Conservation (phyloP, 345 rosid species). For the Microcos paniculata region DNA sequence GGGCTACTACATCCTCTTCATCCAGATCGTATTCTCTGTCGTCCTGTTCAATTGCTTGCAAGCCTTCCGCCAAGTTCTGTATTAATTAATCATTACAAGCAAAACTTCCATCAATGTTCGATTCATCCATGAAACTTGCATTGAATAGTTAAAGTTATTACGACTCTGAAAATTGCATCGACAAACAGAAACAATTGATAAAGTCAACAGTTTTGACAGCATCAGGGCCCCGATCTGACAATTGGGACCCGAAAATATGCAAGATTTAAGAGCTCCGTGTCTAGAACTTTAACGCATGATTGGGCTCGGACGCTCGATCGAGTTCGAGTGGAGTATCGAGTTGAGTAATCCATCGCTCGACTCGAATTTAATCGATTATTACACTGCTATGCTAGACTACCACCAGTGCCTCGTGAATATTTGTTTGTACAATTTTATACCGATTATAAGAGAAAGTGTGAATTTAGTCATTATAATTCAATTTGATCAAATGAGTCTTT, state of each 20-base stretch:
- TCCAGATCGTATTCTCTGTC: slow-evolving; percentile 36
- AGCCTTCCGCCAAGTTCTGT: slow-evolving; percentile 29
- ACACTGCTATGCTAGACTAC: too few species aligned
- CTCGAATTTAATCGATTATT: too few species aligned
- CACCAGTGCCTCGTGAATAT: too few species aligned
- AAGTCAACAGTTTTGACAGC: not conserved
- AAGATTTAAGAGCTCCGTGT: not conserved
- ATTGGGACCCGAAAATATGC: not conserved
- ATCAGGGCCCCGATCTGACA: not conserved
- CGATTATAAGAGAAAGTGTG: too few species aligned
- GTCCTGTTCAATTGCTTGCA: slow-evolving; percentile 36
- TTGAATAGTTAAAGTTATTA: not conserved
- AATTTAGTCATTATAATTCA: too few species aligned
- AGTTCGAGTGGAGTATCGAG: too few species aligned
- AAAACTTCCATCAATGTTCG: not conserved
- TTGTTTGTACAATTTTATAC: too few species aligned
- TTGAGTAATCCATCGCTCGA: too few species aligned
- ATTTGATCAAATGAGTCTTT: too few species aligned
- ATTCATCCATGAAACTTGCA: not conserved
- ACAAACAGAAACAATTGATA: slow-evolving; percentile 4
- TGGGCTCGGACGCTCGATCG: too few species aligned
- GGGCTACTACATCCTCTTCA: slow-evolving; percentile 39
- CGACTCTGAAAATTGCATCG: slow-evolving; percentile 9
- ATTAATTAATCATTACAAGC: not conserved
- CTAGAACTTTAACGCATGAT: not conserved